Percentiles rank a stretch among this genome's conserved stretches.
Conservation (phyloP, 345 rosid genomes). For the Acer saccharum region DNA sequence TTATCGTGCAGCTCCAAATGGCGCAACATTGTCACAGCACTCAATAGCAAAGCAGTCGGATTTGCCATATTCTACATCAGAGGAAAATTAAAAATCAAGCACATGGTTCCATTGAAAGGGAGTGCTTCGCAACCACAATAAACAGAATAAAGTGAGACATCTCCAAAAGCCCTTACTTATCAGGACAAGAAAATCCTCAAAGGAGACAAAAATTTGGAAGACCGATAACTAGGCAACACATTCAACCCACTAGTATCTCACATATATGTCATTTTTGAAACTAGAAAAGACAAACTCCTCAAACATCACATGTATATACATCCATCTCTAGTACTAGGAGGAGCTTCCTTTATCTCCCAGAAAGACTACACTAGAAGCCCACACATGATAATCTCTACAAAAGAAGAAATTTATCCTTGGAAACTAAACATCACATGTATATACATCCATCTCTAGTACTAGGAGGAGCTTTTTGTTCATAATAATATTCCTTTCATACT, state of each 20-base stretch:
- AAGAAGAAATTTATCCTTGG: not conserved
- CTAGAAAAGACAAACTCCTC: not conserved
- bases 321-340: no score
- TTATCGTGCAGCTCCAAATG: slow-evolving; percentile 79
- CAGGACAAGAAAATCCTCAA: not conserved
- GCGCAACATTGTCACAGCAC: slow-evolving; percentile 83
- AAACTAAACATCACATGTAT: not conserved
- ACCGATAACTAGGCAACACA: not conserved
- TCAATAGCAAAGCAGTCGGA: slow-evolving; percentile 92
- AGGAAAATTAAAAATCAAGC: slow-evolving; percentile 5
- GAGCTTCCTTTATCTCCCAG: not conserved
- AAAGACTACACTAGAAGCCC: not conserved
- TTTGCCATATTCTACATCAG: slow-evolving; percentile 75
- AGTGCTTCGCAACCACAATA: not conserved
- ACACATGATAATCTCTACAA: not conserved
- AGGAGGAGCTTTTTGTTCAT: not conserved
- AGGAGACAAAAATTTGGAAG: not conserved
- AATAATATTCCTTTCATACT: not conserved
- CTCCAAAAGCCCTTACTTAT: not conserved
- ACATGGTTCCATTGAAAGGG: not conserved
- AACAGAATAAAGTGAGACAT: not conserved
- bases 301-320: not conserved
- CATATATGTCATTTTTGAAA: not conserved
- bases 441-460: not conserved
- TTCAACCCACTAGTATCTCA: not conserved